Evolutionary conservation across 1,139 yeast genomes (phyloP).

Genomic region (Taphrina flavorubra): DNA sequence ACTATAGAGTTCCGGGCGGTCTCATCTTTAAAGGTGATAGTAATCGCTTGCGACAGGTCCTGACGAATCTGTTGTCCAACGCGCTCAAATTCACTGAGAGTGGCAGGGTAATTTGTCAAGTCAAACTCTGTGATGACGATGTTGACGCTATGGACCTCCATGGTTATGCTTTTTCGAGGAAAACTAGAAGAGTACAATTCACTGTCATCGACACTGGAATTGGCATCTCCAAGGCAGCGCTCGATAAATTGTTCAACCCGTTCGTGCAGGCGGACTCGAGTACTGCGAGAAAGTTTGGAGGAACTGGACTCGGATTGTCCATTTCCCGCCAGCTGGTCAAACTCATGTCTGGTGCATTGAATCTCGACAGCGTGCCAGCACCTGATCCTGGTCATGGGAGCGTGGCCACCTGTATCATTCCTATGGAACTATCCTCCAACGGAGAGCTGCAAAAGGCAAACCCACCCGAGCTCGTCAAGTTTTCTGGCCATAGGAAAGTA

Average conservation of each 20-base stretch:
- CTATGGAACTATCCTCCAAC: constrained; percentile 29
- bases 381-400: constrained; percentile 37
- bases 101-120: constrained; percentile 55
- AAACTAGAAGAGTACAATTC: constrained; percentile 62
- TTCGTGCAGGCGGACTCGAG: constrained; percentile 69
- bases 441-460: background rate
- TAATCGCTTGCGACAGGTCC: constrained; percentile 82
- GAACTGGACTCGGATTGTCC: constrained; percentile 66
- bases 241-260: constrained; percentile 62
- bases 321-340: constrained; percentile 65
- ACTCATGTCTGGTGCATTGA: constrained; percentile 60
- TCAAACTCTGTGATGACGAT: constrained; percentile 37
- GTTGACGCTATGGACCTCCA: background rate
- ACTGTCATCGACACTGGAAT: constrained; percentile 72
- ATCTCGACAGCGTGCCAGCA: constrained; percentile 32
- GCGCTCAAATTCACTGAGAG: constrained; percentile 83
- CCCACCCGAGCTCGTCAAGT: constrained; percentile 2
- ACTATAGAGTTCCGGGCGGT: constrained; percentile 50
- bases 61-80: constrained; percentile 85
- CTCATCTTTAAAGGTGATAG: constrained; percentile 83
- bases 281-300: constrained; percentile 63
- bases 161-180: background rate
- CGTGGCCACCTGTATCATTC: constrained; percentile 36
- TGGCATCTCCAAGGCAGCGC: constrained; percentile 61
- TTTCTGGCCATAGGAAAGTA: constrained; percentile 3